Conservation (phyloP, 1,284 basidiomycete genomes). For the Vanrija pseudolonga region DNA sequence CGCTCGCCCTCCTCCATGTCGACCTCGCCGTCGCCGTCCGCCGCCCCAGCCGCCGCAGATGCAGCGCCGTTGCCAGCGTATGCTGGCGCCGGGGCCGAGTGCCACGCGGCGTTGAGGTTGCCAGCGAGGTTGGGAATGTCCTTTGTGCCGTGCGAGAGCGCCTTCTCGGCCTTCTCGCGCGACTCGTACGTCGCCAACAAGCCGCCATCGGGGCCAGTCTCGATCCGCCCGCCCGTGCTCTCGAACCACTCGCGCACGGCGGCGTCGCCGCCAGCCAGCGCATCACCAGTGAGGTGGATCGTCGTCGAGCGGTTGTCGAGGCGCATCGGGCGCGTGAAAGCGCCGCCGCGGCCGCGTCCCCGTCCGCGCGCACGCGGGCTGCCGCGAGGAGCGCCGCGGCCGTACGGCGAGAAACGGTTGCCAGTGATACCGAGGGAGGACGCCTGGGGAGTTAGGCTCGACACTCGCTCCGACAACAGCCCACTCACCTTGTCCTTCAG, state of each 20-base stretch:
- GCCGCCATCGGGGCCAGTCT: constrained; percentile 11
- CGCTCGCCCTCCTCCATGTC: constrained; percentile 17
- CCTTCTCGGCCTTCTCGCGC: constrained; percentile 44
- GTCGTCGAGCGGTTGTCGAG: constrained; percentile 86
- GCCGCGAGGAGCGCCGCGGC: constrained; percentile 64
- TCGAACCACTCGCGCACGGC: constrained; percentile 77
- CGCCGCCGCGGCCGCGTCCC: constrained; percentile 56
- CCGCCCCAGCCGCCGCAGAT: not conserved
- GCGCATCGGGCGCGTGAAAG: constrained; percentile 61
- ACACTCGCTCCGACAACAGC: not conserved
- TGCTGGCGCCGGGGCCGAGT: constrained; percentile 9
- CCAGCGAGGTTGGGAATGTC: constrained; percentile 26
- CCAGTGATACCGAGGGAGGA: constrained; percentile 39
- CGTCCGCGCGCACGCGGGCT: constrained; percentile 58
- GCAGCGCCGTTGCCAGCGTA: not conserved
- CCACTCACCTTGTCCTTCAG: constrained; percentile 56
- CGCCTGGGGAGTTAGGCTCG: constrained; percentile 21
- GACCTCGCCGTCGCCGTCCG: constrained; percentile 9
- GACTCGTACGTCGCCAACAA: constrained; percentile 39
- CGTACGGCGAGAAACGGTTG: constrained; percentile 55
- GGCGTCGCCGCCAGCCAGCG: constrained; percentile 46
- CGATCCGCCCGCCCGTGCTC: constrained; percentile 52
- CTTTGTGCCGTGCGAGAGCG: constrained; percentile 35
- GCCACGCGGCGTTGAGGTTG: constrained; percentile 29
- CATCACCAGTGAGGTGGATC: constrained; percentile 66